phyloP scores from a whole-genome alignment of 2,329 filamentous ascomycete species.

The Neoascochyta sp. region DNA sequence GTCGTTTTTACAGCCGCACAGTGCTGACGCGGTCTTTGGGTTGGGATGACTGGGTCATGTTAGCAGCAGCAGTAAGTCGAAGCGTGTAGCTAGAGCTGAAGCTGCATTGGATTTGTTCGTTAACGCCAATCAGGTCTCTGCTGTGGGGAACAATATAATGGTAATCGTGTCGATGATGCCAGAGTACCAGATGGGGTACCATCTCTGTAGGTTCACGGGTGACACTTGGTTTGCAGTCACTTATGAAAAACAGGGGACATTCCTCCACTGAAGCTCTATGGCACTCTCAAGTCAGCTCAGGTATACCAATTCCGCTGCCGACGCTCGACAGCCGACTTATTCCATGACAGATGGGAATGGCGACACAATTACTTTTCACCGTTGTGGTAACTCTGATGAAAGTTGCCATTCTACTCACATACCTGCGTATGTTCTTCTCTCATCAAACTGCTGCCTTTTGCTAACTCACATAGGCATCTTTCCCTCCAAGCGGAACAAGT shows the following conservation, averaged over 20 bases:
- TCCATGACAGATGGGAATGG: constrained; percentile 18
- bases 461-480: constrained; percentile 19
- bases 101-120: too few relatives aligned
- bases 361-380: constrained; percentile 22
- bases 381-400: constrained; percentile 25
- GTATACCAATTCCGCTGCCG: constrained; percentile 4
- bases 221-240: not conserved
- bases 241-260: constrained; percentile 19
- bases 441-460: too few relatives aligned
- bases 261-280: constrained; percentile 10
- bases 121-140: constrained; percentile 10
- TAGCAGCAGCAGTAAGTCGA: constrained; percentile 22
- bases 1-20: constrained; percentile 25
- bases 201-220: constrained; percentile 17
- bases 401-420: constrained; percentile 22
- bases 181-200: constrained; percentile 27
- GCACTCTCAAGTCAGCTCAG: constrained; percentile 17
- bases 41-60: constrained; percentile 30
- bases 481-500: constrained; percentile 23
- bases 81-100: not conserved
- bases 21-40: constrained; percentile 22
- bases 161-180: constrained; percentile 22
- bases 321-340: constrained; percentile 1
- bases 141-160: constrained; percentile 25
- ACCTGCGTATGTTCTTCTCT: constrained; percentile 16